Base-by-base conservation (phyloP, 1,284 basidiomycete species). In the Athelia sp. region DNA sequence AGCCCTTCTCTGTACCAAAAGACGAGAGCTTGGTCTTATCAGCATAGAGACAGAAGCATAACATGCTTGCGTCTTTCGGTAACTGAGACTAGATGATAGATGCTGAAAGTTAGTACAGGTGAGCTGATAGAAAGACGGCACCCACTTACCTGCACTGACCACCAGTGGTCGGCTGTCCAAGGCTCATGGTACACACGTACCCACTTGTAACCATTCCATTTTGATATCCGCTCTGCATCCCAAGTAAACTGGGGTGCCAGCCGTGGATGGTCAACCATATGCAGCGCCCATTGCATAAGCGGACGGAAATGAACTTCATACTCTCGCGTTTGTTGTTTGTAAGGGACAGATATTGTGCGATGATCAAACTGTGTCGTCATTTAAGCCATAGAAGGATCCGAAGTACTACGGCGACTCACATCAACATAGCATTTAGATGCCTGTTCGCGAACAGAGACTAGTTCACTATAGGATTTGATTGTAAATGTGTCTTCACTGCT, bases 21-120 rank as follows among this genome's bases (percentile, higher is more conserved):
- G 63, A 65, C 0, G 71, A 75, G 0, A 77, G 57, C 17, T 67
- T 64, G 4, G 70, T 70, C 49, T 76, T 77, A 51, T 77, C 70
- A 3, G 73, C 70, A 65, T 74, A 78, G 1, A 78, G 23, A 15
- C 63, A 60, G 34, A 62, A 58, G 0, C 45, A 50, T 1, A 68
- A 26, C 0, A 62, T 58, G 17, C 56, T 60, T 17, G 47, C 57
- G 35, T 54, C 57, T 15, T 35, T 14, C 13, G 62, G 61, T 2
- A 66, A 42, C 14, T 44, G 26, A 6, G 45, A 51, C 60, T 63
- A 44, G 10, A 44, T n/a, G 19, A 29, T 4, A 44, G 43, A 26
- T 4, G 15, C 10, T 4, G 17, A 21, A 4, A n/a, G 10, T 22
- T 10, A 26, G 14, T 22, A 14, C 40, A 10, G 15, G 43, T 6